A percentile compares a stretch with the other conserved stretches of the same genome.
Conservation (phyloP, 805 yeast genomes). For the Lipomyces japonicus region DNA sequence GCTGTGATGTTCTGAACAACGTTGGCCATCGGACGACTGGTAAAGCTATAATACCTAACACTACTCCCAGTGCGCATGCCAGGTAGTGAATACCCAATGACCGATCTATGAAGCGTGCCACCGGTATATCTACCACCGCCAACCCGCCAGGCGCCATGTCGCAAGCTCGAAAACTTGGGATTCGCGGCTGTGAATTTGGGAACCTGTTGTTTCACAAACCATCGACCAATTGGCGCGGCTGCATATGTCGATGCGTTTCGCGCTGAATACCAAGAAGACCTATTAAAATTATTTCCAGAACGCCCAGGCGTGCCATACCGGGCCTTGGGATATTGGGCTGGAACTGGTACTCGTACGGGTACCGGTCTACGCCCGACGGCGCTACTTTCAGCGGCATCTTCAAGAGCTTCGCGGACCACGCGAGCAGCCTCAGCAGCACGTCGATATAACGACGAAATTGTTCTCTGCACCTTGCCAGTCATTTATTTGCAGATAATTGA, state of each 20-base stretch:
- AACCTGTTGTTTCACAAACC: too few species aligned
- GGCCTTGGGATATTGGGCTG: background rate
- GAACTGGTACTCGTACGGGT: conserved; percentile 24
- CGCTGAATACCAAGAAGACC: too few species aligned
- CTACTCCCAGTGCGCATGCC: conserved; percentile 22
- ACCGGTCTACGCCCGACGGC: conserved; percentile 13
- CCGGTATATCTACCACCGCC: conserved; percentile 26
- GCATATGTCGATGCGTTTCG: too few species aligned
- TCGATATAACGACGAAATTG: conserved; percentile 17
- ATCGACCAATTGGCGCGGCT: too few species aligned
- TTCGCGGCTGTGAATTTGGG: too few species aligned
- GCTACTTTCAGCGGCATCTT: conserved; percentile 13
- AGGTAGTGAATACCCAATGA: conserved; percentile 26
- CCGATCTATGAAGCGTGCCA: conserved; percentile 24
- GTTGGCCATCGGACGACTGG: conserved; percentile 20
- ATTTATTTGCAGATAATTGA: background rate
- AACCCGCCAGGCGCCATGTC: too few species aligned
- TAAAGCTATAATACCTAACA: conserved; percentile 18
- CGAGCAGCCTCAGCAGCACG: conserved; percentile 20
- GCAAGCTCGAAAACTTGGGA: too few species aligned
- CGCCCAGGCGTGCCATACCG: too few species aligned
- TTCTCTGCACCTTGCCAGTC: conserved; percentile 13
- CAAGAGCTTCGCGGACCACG: conserved; percentile 23
- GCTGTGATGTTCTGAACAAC: conserved; percentile 18
- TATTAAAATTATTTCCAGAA: too few species aligned